These are phyloP conservation scores for Crithidia thermophila DNA, from an alignment of 208 protist genomes.

Conservation along the genomic window DNA sequence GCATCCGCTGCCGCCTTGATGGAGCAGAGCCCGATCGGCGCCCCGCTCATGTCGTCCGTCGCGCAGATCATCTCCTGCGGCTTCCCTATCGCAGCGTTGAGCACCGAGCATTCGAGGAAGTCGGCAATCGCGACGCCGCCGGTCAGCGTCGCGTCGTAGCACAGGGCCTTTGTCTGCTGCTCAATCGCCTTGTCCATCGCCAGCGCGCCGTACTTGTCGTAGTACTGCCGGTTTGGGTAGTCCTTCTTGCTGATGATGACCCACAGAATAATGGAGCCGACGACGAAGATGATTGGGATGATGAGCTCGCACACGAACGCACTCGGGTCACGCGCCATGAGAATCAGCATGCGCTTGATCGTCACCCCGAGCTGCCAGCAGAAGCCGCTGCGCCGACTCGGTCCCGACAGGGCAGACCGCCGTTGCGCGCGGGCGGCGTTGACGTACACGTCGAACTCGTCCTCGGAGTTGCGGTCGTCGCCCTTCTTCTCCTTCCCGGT, in stretches of 20 bases:
- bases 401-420: background rate
- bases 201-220: slow-evolving; percentile 8
- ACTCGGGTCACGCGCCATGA: slow-evolving; percentile 37
- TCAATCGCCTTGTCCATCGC: slow-evolving; percentile 10
- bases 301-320: slow-evolving; percentile 56
- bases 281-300: slow-evolving; percentile 67
- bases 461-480: background rate
- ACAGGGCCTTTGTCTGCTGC: slow-evolving; percentile 21
- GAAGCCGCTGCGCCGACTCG: slow-evolving; percentile 31
- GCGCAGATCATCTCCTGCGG: slow-evolving; percentile 25
- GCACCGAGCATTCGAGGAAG: slow-evolving; percentile 8
- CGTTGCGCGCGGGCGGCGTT: background rate
- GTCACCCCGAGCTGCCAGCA: slow-evolving; percentile 54
- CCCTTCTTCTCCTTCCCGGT: background rate
- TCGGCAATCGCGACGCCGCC: slow-evolving; percentile 12
- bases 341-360: slow-evolving; percentile 53
- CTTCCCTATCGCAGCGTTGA: background rate
- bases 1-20: background rate
- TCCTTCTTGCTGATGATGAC: slow-evolving; percentile 42
- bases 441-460: slow-evolving; percentile 18
- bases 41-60: slow-evolving; percentile 16
- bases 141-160: slow-evolving; percentile 38
- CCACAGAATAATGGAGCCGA: slow-evolving; percentile 59
- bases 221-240: slow-evolving; percentile 27
- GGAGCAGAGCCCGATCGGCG: slow-evolving; percentile 37